These are phyloP conservation scores for Melanogaster broomeanus DNA, from an alignment of 768 basidiomycete species.

Conservation along the genomic window DNA sequence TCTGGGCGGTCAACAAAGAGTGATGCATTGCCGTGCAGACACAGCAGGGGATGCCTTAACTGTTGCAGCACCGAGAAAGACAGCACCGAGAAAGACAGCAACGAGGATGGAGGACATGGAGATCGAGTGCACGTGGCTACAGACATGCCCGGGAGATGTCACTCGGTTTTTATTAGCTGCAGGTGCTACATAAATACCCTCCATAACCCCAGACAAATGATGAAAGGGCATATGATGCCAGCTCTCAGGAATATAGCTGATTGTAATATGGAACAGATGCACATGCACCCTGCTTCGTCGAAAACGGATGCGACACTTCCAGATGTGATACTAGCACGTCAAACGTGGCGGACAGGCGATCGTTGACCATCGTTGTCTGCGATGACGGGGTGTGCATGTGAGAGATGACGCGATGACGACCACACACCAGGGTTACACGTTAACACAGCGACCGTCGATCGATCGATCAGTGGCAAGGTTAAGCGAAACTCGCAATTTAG, in stretches of 20 bases:
- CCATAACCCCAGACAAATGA: neutral
- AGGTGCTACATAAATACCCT: constrained; percentile 4
- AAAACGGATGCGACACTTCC: no score
- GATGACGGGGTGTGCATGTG: no score
- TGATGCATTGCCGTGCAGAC: constrained; percentile 30
- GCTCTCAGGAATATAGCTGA: neutral
- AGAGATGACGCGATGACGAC: no score
- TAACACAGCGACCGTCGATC: no score
- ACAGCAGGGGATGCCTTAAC: no score
- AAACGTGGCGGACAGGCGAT: no score
- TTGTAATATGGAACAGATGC: neutral
- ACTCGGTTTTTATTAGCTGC: neutral
- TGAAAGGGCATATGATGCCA: constrained; percentile 7
- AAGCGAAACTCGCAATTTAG: no score
- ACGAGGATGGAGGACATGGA: constrained; percentile 17
- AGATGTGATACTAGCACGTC: no score
- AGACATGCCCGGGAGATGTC: neutral
- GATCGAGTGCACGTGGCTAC: neutral
- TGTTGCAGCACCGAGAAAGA: constrained; percentile 12
- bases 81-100: constrained; percentile 7
- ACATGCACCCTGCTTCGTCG: neutral
- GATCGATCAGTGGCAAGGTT: no score
- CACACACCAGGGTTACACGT: no score
- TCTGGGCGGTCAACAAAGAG: constrained; percentile 38
- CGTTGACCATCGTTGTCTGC: no score